Evolutionary conservation across 129 eudicot genomes (phyloP), one percentile per base, ranked within the genome.

Genomic region (Erigeron canadensis): DNA sequence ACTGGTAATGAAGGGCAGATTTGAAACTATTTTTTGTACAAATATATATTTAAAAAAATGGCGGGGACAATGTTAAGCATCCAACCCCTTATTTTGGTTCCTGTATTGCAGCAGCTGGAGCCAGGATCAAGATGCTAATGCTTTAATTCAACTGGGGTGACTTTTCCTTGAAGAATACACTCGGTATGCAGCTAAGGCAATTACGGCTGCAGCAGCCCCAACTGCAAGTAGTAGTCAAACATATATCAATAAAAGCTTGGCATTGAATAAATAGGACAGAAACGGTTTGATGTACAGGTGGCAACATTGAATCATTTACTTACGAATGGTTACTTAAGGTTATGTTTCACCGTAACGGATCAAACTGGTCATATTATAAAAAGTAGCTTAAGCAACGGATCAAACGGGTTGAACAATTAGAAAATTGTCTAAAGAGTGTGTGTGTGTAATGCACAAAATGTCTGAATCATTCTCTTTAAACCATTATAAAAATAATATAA

Each of bases 121-220:
- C 37, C 53, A 7, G 53, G 5, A 23, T 18, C 37, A 12, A 19
- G 76, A 72, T 48, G 57, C 46, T 67, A 48, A 21, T 38, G 72
- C 65, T 79, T 18, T 76, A 71, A 51, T 71, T 83, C 86, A 89
- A 72, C 76, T 76, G 75, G 86, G 85, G 75, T 73, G 72, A 48
- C 81, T 90, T 87, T 87, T 91, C 79, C 92, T 81, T 67, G 82
- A 70, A 76, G 96, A 85, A 75, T 86, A 91, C 23, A 84, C 78
- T 59, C 87, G 90, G 74, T 88, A 91, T 16, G 93, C 96, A 38
- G 90, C 93, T 80, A 91, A 74, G 51, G 84, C 92, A 71, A 91
- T 77, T 46, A 88, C 87, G 2, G 92, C 80, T 17, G 85, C 85
- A 74, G 95, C 97, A 63, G 93, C 87, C 62, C 90, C 92, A 55